phyloP scores from a whole-genome alignment of 441 rosid species.

The Adansonia grandidieri region DNA sequence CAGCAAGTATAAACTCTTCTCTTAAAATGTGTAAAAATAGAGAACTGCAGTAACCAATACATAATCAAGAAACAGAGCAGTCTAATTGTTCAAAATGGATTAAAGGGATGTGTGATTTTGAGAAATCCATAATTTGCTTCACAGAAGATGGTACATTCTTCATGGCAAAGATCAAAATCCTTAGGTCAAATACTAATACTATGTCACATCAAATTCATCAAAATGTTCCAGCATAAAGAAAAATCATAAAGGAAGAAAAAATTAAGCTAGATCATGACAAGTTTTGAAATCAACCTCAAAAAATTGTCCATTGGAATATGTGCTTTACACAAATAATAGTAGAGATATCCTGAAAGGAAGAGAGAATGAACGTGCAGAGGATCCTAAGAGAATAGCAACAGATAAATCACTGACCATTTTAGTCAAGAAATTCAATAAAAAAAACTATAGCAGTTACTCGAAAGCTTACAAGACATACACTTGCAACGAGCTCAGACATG shows the following conservation, averaged over 20 bases:
- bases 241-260: neutral
- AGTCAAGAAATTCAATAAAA: neutral
- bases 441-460: slow-evolving; percentile 2
- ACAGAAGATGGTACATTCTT: neutral
- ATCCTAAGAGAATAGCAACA: slow-evolving; percentile 46
- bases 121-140: no score
- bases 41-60: no score
- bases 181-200: neutral
- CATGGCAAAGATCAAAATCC: neutral
- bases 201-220: neutral
- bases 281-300: slow-evolving; percentile 59
- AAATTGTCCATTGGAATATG: slow-evolving; percentile 58
- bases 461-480: slow-evolving; percentile 48
- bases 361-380: slow-evolving; percentile 50
- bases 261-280: neutral
- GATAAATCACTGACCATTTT: slow-evolving; percentile 21
- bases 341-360: slow-evolving; percentile 77
- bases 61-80: no score
- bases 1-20: no score
- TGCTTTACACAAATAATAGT: slow-evolving; percentile 78
- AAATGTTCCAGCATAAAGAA: slow-evolving; percentile 3
- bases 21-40: no score
- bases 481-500: slow-evolving; percentile 59
- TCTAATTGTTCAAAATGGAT: no score
- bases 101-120: no score